Evolutionary conservation across 2,329 filamentous ascomycete species (phyloP).

Genomic region (Calonectria ilicicola): DNA sequence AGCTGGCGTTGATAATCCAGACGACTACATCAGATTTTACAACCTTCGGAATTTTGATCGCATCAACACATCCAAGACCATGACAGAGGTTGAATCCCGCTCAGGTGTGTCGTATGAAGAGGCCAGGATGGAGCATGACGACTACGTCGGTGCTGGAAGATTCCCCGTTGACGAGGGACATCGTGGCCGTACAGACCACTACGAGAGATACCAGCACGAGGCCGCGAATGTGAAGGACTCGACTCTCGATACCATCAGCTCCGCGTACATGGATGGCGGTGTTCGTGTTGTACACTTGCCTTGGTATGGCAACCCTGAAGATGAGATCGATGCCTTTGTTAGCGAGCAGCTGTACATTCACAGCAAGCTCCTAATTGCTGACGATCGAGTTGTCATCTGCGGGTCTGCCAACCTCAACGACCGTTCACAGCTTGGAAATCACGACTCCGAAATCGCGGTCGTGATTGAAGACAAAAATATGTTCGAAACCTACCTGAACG

Average conservation of each 20-base stretch:
- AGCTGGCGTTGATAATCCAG: constrained; percentile 77
- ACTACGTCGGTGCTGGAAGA: constrained; percentile 59
- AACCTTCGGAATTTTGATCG: constrained; percentile 88
- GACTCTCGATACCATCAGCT: constrained; percentile 81
- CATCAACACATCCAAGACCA: constrained; percentile 76
- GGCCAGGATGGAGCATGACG: constrained; percentile 73
- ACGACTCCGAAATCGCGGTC: constrained; percentile 92
- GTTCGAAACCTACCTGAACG: constrained; percentile 80
- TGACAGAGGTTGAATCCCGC: constrained; percentile 69
- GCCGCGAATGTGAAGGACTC: constrained; percentile 65
- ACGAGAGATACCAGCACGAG: constrained; percentile 79
- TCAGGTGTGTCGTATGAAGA: constrained; percentile 77
- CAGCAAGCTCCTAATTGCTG: constrained; percentile 81
- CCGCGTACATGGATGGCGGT: constrained; percentile 86
- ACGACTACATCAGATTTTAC: constrained; percentile 84
- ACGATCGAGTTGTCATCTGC: constrained; percentile 85
- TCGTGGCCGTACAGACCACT: constrained; percentile 56
- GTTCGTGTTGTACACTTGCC: constrained; percentile 72
- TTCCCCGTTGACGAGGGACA: constrained; percentile 46
- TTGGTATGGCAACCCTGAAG: constrained; percentile 66
- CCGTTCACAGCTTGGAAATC: constrained; percentile 81
- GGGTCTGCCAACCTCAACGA: constrained; percentile 74
- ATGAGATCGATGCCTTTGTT: constrained; percentile 71
- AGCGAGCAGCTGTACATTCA: constrained; percentile 73
- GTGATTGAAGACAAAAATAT: constrained; percentile 83